phyloP scores from a whole-genome alignment of 2,329 filamentous ascomycete species.

The Trichophyton schoenleinii region DNA sequence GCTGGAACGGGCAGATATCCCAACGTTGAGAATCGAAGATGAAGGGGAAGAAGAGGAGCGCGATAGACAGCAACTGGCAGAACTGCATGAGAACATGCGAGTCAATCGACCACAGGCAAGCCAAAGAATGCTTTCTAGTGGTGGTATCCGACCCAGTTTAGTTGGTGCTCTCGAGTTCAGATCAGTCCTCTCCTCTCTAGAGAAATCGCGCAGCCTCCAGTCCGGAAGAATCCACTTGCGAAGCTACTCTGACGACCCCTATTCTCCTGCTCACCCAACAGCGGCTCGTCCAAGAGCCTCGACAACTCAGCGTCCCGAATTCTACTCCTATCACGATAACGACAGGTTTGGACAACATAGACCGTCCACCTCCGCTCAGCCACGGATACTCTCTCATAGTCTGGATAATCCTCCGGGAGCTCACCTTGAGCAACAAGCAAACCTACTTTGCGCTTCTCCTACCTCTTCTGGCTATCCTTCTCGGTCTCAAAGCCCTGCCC shows the following conservation, averaged over 20 bases:
- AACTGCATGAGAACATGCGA: conserved; percentile 88
- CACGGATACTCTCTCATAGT: neutral
- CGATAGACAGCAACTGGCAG: conserved; percentile 51
- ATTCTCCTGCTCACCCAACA: conserved; percentile 17
- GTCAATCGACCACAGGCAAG: conserved; percentile 56
- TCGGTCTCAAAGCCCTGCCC: conserved; percentile 22
- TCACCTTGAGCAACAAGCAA: conserved; percentile 8
- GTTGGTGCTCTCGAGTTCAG: conserved; percentile 90
- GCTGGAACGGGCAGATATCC: conserved; percentile 42
- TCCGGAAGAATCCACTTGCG: conserved; percentile 56
- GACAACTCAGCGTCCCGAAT: conserved; percentile 4
- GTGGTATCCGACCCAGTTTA: conserved; percentile 80
- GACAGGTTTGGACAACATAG: neutral
- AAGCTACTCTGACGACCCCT: conserved; percentile 55
- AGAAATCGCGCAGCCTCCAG: conserved; percentile 65
- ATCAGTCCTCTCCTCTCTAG: conserved; percentile 74
- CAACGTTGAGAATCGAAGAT: conserved; percentile 40
- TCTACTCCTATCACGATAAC: neutral
- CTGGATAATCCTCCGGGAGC: neutral
- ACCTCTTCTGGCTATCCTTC: conserved; percentile 21
- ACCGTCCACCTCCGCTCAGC: neutral
- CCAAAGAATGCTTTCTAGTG: conserved; percentile 60
- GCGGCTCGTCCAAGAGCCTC: neutral
- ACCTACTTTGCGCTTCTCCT: conserved; percentile 24
- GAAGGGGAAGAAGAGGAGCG: conserved; percentile 42